These are phyloP conservation scores for Auxenochlorella pyrenoidosa DNA, from an alignment of 139 green algal genomes.

Conservation along the genomic window DNA sequence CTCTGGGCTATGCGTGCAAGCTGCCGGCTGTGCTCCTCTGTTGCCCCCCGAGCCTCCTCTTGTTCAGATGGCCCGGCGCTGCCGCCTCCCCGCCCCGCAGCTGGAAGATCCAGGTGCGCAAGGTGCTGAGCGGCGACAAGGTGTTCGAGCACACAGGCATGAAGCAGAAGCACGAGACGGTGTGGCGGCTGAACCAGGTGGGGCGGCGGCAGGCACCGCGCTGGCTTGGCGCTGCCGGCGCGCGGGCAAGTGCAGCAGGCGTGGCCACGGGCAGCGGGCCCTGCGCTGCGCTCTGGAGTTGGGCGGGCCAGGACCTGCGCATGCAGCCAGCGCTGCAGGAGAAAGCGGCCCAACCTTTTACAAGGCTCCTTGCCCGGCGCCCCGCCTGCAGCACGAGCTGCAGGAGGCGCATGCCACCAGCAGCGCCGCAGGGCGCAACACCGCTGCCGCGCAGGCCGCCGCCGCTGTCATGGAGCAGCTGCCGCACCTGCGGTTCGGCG, in stretches of 20 bases:
- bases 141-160: slow-evolving; percentile 50
- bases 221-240: too few species aligned
- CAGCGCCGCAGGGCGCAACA: neutral
- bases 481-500: neutral
- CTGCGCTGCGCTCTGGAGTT: neutral
- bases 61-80: too few species aligned
- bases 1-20: too few species aligned
- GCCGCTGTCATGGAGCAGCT: neutral
- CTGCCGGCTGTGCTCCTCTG: too few species aligned
- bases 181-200: slow-evolving; percentile 49
- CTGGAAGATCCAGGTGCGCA: slow-evolving; percentile 59
- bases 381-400: slow-evolving; percentile 17
- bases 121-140: slow-evolving; percentile 49
- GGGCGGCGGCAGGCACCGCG: neutral
- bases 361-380: neutral
- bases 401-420: slow-evolving; percentile 4
- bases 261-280: neutral
- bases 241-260: neutral
- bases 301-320: neutral
- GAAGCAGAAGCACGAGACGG: slow-evolving; percentile 55
- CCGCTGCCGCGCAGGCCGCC: neutral
- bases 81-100: slow-evolving; percentile 2
- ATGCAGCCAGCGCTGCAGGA: too few species aligned
- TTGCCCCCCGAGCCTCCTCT: too few species aligned
- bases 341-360: too few species aligned